phyloP scores from a whole-genome alignment of 441 rosid species.

The Viola pubescens region DNA sequence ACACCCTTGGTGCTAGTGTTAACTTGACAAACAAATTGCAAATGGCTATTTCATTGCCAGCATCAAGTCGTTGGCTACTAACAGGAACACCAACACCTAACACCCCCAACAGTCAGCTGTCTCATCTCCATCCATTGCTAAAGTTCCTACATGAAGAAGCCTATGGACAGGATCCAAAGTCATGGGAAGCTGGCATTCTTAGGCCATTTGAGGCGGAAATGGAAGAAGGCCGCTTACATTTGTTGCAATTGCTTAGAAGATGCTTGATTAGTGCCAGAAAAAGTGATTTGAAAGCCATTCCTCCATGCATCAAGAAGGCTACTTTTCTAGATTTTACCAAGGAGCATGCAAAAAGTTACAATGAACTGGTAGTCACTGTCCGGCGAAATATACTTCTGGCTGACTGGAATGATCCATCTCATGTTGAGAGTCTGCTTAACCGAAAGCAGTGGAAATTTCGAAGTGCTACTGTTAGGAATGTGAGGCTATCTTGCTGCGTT shows the following conservation, averaged over 20 bases:
- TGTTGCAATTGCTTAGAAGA: constrained; percentile 66
- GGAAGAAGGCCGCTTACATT: constrained; percentile 78
- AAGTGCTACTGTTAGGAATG: constrained; percentile 56
- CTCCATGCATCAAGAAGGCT: constrained; percentile 84
- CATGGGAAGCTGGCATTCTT: constrained; percentile 88
- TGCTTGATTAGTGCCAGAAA: constrained; percentile 96
- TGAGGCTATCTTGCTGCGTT: constrained; percentile 91
- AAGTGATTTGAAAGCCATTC: constrained; percentile 76
- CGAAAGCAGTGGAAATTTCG: constrained; percentile 93
- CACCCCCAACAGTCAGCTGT: constrained; percentile 78
- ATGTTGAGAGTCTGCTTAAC: constrained; percentile 91
- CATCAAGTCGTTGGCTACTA: constrained; percentile 82
- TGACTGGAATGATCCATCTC: constrained; percentile 99
- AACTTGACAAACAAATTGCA: constrained; percentile 88
- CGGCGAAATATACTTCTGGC: constrained; percentile 84
- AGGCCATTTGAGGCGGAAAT: constrained; percentile 86
- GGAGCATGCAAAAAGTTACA: constrained; percentile 86
- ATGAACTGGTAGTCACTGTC: constrained; percentile 86
- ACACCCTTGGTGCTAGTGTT: constrained; percentile 93
- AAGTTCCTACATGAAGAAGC: constrained; percentile 91
- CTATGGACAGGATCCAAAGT: constrained; percentile 70
- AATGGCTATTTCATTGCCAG: constrained; percentile 81
- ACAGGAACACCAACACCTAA: constrained; percentile 98
- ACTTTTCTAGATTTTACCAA: constrained; percentile 61
- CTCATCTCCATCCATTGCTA: constrained; percentile 85